Base-by-base conservation (phyloP, 2,329 filamentous ascomycete genomes). In the Neonectria ditissima region DNA sequence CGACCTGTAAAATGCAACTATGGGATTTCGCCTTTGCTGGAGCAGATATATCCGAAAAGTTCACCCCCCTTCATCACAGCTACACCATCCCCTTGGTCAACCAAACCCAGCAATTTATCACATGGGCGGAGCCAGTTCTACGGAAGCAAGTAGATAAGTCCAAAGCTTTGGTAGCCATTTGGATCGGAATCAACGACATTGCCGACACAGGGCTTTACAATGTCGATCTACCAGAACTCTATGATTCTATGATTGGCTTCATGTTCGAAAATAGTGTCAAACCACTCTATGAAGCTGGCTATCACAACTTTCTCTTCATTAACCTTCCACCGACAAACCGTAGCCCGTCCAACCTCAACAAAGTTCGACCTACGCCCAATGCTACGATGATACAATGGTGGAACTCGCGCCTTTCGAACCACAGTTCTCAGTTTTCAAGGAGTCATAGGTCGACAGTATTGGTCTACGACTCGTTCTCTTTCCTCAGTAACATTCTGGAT, bases 21-120 rank as follows among this genome's bases (percentile, higher is more conserved):
- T 65, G 62, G 62, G 43, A 65, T 24, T 61, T 65, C 22, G 62
- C 62, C 1, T 65, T 61, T 44, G 62, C 57, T 16, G 62, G 62
- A 18, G 52, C 57, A 1, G 32, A 58, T 44, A 44, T 41, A 6
- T 48, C 62, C 0, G 58, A 61, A n/a, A 30, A 37, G 2, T 65
- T 65, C 20, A 54, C 54, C 8, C 57, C 57, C 14, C 39, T 62
- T 10, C 62, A 65, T 13, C 57, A 62, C 43, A 26, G 37, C 4
- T 62, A 51, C 9, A 65, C 62, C 2, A 30, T 61, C 7, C 58
- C 62, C 0, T 14, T 65, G 4, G 53, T 65, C 28, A 65, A 65
- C 26, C 57, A 65, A 37, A 65, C 62, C 6, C 62, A 61, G 28
- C 62, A 65, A 22, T 65, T 56, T 18, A 53, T 65, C 18, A 57